These are phyloP conservation scores for Sextonia rubra DNA, from an alignment of 164 flowering plant genomes.

Conservation along the genomic window DNA sequence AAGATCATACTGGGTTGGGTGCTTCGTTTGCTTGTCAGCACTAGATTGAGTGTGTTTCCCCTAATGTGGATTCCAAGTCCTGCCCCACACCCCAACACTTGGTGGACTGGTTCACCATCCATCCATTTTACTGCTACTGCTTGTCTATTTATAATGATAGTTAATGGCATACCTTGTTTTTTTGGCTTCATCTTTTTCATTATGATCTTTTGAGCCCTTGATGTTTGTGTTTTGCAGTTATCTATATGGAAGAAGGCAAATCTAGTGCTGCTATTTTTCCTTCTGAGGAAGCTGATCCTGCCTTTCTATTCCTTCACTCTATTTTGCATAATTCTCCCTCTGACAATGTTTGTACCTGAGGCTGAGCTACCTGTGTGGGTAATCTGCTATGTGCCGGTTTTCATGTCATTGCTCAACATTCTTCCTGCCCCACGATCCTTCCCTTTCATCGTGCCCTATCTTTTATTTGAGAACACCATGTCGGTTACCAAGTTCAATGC, in stretches of 20 bases:
- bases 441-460: slow-evolving; percentile 87
- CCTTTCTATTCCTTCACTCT: slow-evolving; percentile 86
- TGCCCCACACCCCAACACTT: not conserved
- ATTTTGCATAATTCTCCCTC: slow-evolving; percentile 76
- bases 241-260: slow-evolving; percentile 69
- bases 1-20: not conserved
- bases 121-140: no score
- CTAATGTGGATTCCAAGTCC: not conserved
- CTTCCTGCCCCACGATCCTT: slow-evolving; percentile 78
- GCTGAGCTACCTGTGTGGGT: slow-evolving; percentile 80
- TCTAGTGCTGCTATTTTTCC: slow-evolving; percentile 62
- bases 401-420: slow-evolving; percentile 76
- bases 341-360: slow-evolving; percentile 83
- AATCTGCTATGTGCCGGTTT: slow-evolving; percentile 66
- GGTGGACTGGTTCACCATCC: not conserved
- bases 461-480: slow-evolving; percentile 88
- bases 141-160: not conserved
- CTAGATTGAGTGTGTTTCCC: not conserved
- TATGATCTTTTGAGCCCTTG: slow-evolving; percentile 3
- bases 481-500: slow-evolving; percentile 93
- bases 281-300: slow-evolving; percentile 71
- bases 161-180: not conserved
- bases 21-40: not conserved
- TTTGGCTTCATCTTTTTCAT: not conserved
- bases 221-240: slow-evolving; percentile 40